phyloP scores from a whole-genome alignment of 805 yeast genomes.

The Candida endomychidarum region DNA sequence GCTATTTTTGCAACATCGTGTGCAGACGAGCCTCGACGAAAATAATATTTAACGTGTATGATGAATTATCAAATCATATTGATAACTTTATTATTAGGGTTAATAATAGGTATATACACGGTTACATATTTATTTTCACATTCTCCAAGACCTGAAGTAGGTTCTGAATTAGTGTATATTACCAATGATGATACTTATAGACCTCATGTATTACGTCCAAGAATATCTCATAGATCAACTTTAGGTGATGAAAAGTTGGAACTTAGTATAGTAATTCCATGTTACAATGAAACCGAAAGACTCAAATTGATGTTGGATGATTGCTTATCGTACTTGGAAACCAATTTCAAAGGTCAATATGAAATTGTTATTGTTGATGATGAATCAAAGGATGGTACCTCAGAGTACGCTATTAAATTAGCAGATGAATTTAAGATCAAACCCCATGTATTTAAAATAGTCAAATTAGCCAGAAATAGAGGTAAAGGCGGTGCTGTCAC shows the following conservation, averaged over 20 bases:
- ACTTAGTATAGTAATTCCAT: conserved; percentile 85
- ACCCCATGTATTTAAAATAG: conserved; percentile 67
- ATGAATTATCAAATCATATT: conserved; percentile 4
- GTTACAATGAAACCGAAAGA: conserved; percentile 81
- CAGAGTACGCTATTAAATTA: conserved; percentile 65
- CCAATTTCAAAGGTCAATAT: conserved; percentile 40
- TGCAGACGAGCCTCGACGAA: conserved; percentile 2
- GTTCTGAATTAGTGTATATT: conserved; percentile 52
- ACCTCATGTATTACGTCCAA: conserved; percentile 32
- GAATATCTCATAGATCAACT: conserved; percentile 24
- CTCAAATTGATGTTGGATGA: conserved; percentile 72
- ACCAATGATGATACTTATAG: conserved; percentile 43
- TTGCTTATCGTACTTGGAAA: conserved; percentile 53
- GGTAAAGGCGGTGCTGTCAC: conserved; percentile 92
- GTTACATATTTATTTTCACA: conserved; percentile 55
- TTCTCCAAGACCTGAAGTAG: conserved; percentile 55
- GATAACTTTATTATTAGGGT: not conserved
- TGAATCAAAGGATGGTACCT: conserved; percentile 83
- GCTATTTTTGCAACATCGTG: not conserved
- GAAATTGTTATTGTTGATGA: conserved; percentile 91
- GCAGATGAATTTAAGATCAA: conserved; percentile 46
- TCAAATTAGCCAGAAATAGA: conserved; percentile 70
- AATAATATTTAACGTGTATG: conserved; percentile 2
- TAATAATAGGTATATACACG: conserved; percentile 29
- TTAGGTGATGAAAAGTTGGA: conserved; percentile 40